These are phyloP conservation scores for Bisporella sp. DNA, from an alignment of 2,329 filamentous ascomycete species.

Conservation along the genomic window DNA sequence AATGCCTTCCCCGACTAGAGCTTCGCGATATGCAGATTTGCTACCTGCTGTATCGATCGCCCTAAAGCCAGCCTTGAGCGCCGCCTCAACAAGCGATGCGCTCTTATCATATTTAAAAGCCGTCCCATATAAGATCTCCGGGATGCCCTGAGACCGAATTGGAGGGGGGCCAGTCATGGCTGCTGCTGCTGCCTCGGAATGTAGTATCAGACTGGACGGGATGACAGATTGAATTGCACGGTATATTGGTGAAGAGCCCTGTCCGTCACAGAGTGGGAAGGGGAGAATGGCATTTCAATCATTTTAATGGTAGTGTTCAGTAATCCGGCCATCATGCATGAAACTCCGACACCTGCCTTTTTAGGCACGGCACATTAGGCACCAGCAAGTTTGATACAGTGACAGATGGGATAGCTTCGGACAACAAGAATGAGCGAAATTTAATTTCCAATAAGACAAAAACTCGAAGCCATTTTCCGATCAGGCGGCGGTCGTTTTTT, in stretches of 20 bases:
- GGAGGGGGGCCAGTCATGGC: not conserved
- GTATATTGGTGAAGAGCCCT: not conserved
- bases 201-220: not conserved
- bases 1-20: slow-evolving; percentile 1
- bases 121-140: slow-evolving; percentile 6
- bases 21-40: slow-evolving; percentile 5
- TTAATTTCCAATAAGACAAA: no score
- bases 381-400: no score
- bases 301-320: no score
- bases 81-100: slow-evolving; percentile 6
- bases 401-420: no score
- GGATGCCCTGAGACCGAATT: slow-evolving; percentile 3
- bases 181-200: not conserved
- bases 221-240: not conserved
- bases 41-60: slow-evolving; percentile 5
- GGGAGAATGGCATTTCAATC: no score
- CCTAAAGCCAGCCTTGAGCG: slow-evolving; percentile 5
- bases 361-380: no score
- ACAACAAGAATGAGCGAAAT: no score
- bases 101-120: slow-evolving; percentile 9
- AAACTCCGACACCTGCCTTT: no score
- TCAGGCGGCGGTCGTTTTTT: no score
- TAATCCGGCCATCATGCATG: no score
- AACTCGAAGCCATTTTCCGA: no score
- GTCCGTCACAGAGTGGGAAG: no score